Evolutionary conservation across 768 basidiomycete species (phyloP), one percentile per base, ranked within the genome.

Genomic region (Psilocybe cubensis): DNA sequence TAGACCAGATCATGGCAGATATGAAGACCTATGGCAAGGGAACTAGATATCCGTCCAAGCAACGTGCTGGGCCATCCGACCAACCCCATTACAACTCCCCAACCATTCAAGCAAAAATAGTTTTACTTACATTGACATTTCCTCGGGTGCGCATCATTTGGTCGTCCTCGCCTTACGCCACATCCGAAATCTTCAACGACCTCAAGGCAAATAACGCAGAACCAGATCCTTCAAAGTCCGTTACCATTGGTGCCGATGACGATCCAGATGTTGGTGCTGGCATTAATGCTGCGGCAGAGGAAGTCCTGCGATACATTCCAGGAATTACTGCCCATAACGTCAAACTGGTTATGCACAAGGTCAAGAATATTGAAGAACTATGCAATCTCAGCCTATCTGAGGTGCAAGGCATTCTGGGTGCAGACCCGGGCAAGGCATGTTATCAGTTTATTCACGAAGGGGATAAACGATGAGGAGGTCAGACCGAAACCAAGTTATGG

Each of bases 151-250:
- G 94, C 42, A 91, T 98, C 67, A 92, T 99, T 69, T 98, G 97
- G 97, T 95, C 95, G 0, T 95, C 95, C 1, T 98, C 96, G 0
- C 93, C 97, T 0, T 92, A 94, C 66, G 90, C 91, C 18, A 95
- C 94, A 0, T 83, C 93, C 0, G 89, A 94, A 56, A 94, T 98
- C 54, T 96, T 98, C 78, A 85, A 83, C 45, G 97, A 98, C 67
- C 86, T 99, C 29, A 99, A 99, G 67, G 59, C 74, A 28, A 87
- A 89, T 63, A 83, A 84, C 44, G 73, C 83, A 0, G 94, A 99
- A 68, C 97, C 97, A 0, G 90, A 96, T 59, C 82, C 87, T 8
- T 66, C 76, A 12, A 83, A 83, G 40, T 95, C 97, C 0, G 84
- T 94, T 38, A 73, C 86, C 2, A 79, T 94, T 20, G 97, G 96